Conservation (phyloP, 2,329 filamentous ascomycete genomes). For the Zasmidium angulare region DNA sequence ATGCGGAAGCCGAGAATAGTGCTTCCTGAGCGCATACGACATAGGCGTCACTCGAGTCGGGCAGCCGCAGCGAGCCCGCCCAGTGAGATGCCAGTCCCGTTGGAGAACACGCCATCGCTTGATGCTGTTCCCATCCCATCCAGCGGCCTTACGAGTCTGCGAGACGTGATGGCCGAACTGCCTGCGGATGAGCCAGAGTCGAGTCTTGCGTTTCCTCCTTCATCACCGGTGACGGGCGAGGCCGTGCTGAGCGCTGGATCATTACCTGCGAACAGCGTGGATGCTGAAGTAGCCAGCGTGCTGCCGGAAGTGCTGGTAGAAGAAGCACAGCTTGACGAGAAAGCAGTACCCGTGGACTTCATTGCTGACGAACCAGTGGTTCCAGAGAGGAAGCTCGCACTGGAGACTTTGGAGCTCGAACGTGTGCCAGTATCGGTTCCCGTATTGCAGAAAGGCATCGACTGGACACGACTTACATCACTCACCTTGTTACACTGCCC, state of each 20-base stretch:
- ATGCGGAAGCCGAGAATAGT: slow-evolving; percentile 38
- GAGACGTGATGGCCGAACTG: slow-evolving; percentile 13
- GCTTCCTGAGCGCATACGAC: slow-evolving; percentile 23
- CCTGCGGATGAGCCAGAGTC: slow-evolving; percentile 10
- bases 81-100: not conserved
- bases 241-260: not conserved
- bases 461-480: slow-evolving; percentile 71
- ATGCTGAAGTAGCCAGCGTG: not conserved
- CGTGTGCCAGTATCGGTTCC: slow-evolving; percentile 70
- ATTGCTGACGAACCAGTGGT: slow-evolving; percentile 36
- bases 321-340: not conserved
- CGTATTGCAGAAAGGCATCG: slow-evolving; percentile 68
- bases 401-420: slow-evolving; percentile 75
- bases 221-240: not conserved
- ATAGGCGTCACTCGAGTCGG: slow-evolving; percentile 9
- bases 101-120: not conserved
- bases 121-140: not conserved
- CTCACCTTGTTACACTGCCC: slow-evolving; percentile 73
- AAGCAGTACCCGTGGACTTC: slow-evolving; percentile 13
- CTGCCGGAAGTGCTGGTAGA: slow-evolving; percentile 3
- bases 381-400: slow-evolving; percentile 59
- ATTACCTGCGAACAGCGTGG: not conserved
- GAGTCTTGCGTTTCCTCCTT: slow-evolving; percentile 5
- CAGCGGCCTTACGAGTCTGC: slow-evolving; percentile 16
- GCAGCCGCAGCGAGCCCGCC: slow-evolving; percentile 3